phyloP scores from a whole-genome alignment of 1,284 basidiomycete genomes.

The Pseudozyma hubeiensis region DNA sequence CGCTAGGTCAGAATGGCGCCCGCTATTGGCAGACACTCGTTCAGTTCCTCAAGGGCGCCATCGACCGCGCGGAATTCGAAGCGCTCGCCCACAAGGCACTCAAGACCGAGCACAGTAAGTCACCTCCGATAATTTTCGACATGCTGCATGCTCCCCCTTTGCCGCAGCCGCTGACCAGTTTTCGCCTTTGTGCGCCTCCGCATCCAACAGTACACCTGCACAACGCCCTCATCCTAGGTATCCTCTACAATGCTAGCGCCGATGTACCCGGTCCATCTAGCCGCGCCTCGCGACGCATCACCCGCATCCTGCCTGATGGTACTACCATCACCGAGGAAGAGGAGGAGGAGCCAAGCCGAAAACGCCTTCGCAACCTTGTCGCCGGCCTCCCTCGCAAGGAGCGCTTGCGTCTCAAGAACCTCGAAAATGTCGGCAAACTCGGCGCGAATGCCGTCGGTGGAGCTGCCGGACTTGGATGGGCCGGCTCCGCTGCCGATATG shows the following conservation, averaged over 20 bases:
- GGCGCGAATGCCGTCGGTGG: conserved; percentile 35
- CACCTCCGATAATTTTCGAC: neutral
- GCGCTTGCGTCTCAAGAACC: conserved; percentile 59
- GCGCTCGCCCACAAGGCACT: conserved; percentile 56
- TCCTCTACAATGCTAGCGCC: conserved; percentile 69
- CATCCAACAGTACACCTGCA: conserved; percentile 68
- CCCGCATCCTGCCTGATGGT: conserved; percentile 45
- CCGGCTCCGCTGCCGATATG: conserved; percentile 67
- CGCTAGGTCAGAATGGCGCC: conserved; percentile 60
- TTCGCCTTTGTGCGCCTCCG: neutral
- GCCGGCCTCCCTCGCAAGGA: conserved; percentile 61
- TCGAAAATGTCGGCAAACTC: conserved; percentile 53
- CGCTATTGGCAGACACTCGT: conserved; percentile 69
- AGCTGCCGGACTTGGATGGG: conserved; percentile 58
- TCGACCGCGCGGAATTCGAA: conserved; percentile 69
- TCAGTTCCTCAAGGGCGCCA: conserved; percentile 68
- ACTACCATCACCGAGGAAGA: conserved; percentile 50
- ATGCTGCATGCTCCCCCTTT: neutral
- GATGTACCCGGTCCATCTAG: conserved; percentile 60
- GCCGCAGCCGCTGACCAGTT: too few species aligned
- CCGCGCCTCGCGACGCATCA: conserved; percentile 36
- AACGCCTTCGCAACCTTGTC: conserved; percentile 63
- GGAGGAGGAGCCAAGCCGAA: conserved; percentile 56
- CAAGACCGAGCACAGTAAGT: conserved; percentile 60
- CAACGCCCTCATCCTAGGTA: conserved; percentile 70